Conservation (phyloP, 345 rosid species). For the Heritiera fomes region DNA sequence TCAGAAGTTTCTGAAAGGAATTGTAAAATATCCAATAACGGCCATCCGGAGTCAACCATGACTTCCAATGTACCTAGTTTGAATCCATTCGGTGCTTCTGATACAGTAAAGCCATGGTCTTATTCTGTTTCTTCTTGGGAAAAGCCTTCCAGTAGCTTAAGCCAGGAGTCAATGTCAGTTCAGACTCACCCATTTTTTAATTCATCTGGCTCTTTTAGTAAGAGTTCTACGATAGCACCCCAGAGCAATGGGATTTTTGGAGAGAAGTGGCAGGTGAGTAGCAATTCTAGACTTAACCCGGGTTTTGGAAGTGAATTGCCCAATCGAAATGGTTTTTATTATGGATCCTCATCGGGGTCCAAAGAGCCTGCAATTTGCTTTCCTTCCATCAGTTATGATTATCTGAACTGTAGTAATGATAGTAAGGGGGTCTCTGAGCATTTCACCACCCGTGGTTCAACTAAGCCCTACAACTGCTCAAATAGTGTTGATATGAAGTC, state of each 20-base stretch:
- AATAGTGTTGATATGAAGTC: conserved; percentile 35
- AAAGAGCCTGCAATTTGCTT: conserved; percentile 37
- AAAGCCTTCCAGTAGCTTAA: conserved; percentile 49
- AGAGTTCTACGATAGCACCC: conserved; percentile 44
- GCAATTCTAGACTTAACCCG: conserved; percentile 44
- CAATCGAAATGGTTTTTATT: conserved; percentile 48
- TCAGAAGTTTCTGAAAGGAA: conserved; percentile 47
- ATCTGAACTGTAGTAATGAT: conserved; percentile 36
- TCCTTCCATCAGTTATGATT: conserved; percentile 33
- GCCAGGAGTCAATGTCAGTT: conserved; percentile 53
- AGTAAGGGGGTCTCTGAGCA: conserved; percentile 33
- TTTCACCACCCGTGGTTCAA: conserved; percentile 30
- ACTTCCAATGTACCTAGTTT: conserved; percentile 46
- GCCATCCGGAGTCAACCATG: conserved; percentile 48
- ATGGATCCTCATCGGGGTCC: conserved; percentile 56
- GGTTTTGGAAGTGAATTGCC: conserved; percentile 49
- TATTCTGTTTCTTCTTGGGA: conserved; percentile 59
- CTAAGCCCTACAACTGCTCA: conserved; percentile 33
- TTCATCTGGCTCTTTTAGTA: conserved; percentile 46
- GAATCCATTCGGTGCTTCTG: conserved; percentile 42
- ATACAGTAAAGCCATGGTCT: conserved; percentile 52
- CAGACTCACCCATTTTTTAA: conserved; percentile 51
- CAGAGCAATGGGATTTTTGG: conserved; percentile 57
- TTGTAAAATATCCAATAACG: conserved; percentile 39
- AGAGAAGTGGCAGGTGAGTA: conserved; percentile 49